Percentiles rank a stretch among this genome's conserved stretches.
Evolutionary conservation across 306 rosid genomes (phyloP).

Genomic region (Sindora glabra): DNA sequence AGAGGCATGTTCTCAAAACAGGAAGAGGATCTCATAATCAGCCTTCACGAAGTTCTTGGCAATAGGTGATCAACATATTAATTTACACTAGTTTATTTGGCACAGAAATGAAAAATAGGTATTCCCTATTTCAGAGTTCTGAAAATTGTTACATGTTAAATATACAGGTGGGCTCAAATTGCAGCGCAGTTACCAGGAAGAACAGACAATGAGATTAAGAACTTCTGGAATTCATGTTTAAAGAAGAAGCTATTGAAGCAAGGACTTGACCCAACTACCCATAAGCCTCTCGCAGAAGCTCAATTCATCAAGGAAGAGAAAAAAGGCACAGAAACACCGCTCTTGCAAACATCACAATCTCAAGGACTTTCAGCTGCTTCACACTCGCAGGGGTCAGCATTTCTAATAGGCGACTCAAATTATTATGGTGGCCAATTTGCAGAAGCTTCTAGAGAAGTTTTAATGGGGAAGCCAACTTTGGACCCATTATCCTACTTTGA

Average conservation of each 20-base stretch:
- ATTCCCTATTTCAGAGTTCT: too few species aligned
- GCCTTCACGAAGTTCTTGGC: slow-evolving; percentile 81
- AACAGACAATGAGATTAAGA: slow-evolving; percentile 93
- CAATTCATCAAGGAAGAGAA: slow-evolving; percentile 34
- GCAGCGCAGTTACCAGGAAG: slow-evolving; percentile 95
- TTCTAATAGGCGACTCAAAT: slow-evolving; percentile 39
- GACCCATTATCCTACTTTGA: slow-evolving; percentile 61
- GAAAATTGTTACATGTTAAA: too few species aligned
- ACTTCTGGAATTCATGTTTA: slow-evolving; percentile 88
- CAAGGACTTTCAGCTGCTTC: slow-evolving; percentile 8
- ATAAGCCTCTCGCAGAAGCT: slow-evolving; percentile 51
- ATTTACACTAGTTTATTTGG: too few species aligned
- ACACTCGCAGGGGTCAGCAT: slow-evolving; percentile 45
- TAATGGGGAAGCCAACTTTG: slow-evolving; percentile 27
- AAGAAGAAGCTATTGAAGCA: slow-evolving; percentile 94
- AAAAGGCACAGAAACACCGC: slow-evolving; percentile 24
- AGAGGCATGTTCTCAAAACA: slow-evolving; percentile 87
- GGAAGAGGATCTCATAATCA: slow-evolving; percentile 75
- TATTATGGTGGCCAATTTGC: slow-evolving; percentile 33
- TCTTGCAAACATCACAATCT: slow-evolving; percentile 22
- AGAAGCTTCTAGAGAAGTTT: slow-evolving; percentile 39
- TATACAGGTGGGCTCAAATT: slow-evolving; percentile 96
- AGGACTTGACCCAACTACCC: slow-evolving; percentile 89
- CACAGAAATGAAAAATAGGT: too few species aligned
- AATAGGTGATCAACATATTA: too few species aligned